Evolutionary conservation across 2,329 filamentous ascomycete genomes (phyloP), one percentile per base, ranked within the genome.

Genomic region (Colletotrichum sp.): DNA sequence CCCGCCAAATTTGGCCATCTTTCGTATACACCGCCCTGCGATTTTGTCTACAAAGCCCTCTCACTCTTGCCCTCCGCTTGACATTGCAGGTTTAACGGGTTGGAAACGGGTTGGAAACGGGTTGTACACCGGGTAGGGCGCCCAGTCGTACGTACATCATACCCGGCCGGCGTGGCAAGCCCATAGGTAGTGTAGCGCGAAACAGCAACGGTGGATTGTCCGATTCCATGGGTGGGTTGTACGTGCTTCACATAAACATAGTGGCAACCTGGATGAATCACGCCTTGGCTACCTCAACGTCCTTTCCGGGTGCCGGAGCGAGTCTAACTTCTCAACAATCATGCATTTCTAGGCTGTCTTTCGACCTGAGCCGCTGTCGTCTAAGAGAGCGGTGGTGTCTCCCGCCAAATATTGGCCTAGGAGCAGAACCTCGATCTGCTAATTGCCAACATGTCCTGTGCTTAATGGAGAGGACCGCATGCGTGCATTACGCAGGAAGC

Each of bases 121-220:
- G 9, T 47, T 47, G 9, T n/a, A 47, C 38, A n/a, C 18, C 38
- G 6, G 18, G 38, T n/a, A 11, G 9, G n/a, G 18, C 18, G 38
- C 38, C 38, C 11, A 11, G 5, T n/a, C n/a, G 18, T n/a, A 12
- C n/a, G 16, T n/a, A 5, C n/a, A 47, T 47, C 38, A 47, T 47
- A n/a, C 74, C 88, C 87, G 0, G 80, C 34, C 73, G 77, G 4
- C 91, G 89, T 79, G 89, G 91, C 80, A 83, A 89, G 2, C 89
- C 89, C 12, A 86, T 87, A 0, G 87, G 88, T 27, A 27, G 24
- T 18, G 16, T 33, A 13, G 29, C 55, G 18, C 31, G 55, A 12
- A 31, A 58, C 18, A 21, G 27, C 55, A 58, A 31, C 9, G 55
- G 24, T 29, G 29, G 16, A 18, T 11, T 58, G 27, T 58, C 55